Evolutionary conservation across 129 eudicot species (phyloP).

Genomic region (Artemisia argyi): DNA sequence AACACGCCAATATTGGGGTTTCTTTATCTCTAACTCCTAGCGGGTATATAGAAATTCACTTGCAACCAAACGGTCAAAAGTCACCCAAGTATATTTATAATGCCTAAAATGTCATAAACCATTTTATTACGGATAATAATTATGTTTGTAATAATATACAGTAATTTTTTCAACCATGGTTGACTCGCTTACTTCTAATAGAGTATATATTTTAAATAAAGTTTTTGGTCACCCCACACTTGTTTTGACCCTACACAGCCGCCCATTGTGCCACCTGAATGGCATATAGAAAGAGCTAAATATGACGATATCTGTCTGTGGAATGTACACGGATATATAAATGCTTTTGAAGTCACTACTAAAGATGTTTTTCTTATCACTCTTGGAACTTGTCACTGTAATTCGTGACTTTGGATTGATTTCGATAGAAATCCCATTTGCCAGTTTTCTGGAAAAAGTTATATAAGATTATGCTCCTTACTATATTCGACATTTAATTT

Average conservation of each 20-base stretch:
- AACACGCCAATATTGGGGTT: background rate
- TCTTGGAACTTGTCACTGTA: background rate
- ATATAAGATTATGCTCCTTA: background rate
- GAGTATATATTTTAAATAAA: too few relatives aligned
- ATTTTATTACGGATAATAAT: background rate
- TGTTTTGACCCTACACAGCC: background rate
- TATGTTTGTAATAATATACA: background rate
- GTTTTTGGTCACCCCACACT: background rate
- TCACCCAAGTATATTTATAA: background rate
- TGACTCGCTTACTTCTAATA: too few relatives aligned
- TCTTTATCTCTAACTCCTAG: background rate
- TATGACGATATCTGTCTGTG: background rate
- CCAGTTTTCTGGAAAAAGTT: too few relatives aligned
- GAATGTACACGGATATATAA: background rate
- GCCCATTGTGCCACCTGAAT: background rate
- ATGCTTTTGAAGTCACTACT: too few relatives aligned
- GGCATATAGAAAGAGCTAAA: conserved; percentile 5
- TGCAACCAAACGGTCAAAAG: background rate
- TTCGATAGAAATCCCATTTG: background rate
- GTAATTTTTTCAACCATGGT: background rate
- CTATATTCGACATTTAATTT: background rate
- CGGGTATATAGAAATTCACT: too few relatives aligned
- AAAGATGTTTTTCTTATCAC: too few relatives aligned
- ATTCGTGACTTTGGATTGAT: background rate
- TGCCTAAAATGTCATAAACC: background rate